Evolutionary conservation across 345 rosid species (phyloP).

Genomic region (Salix suchowensis): DNA sequence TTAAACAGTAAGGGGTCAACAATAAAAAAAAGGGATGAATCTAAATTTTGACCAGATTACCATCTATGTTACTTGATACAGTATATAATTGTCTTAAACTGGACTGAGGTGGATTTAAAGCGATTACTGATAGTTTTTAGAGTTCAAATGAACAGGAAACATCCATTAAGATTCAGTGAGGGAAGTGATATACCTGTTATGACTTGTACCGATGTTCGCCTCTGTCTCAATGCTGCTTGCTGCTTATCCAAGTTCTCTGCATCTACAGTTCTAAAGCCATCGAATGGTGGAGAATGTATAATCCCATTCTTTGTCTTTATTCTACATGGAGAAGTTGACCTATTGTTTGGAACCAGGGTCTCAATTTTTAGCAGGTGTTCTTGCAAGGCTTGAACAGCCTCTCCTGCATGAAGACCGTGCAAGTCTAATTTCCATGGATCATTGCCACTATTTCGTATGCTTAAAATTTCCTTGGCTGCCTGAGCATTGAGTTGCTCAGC

Average conservation of each 20-base stretch:
- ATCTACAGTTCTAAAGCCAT: slow-evolving; percentile 29
- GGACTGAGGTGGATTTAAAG: not conserved
- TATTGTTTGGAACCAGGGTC: slow-evolving; percentile 29
- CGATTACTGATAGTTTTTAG: no score
- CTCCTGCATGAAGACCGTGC: slow-evolving; percentile 89
- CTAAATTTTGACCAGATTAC: not conserved
- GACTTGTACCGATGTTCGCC: slow-evolving; percentile 54
- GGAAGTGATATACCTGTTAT: slow-evolving; percentile 55
- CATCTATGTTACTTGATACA: not conserved
- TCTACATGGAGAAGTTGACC: slow-evolving; percentile 39
- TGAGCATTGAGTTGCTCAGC: slow-evolving; percentile 61
- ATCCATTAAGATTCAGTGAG: not conserved
- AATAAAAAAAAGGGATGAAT: not conserved
- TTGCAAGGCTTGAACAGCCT: slow-evolving; percentile 75
- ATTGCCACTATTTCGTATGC: slow-evolving; percentile 50
- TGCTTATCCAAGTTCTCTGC: slow-evolving; percentile 32
- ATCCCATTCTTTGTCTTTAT: slow-evolving; percentile 24
- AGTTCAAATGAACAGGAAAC: no score
- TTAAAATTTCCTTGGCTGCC: slow-evolving; percentile 75
- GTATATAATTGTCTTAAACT: not conserved
- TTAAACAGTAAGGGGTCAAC: no score
- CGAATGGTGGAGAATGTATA: slow-evolving; percentile 38
- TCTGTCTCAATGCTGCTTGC: slow-evolving; percentile 34
- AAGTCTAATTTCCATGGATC: slow-evolving; percentile 30
- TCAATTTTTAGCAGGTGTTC: slow-evolving; percentile 64